Evolutionary conservation across 345 rosid species (phyloP), one percentile per base, ranked within the genome.

Genomic region (Eucalyptus regnans): DNA sequence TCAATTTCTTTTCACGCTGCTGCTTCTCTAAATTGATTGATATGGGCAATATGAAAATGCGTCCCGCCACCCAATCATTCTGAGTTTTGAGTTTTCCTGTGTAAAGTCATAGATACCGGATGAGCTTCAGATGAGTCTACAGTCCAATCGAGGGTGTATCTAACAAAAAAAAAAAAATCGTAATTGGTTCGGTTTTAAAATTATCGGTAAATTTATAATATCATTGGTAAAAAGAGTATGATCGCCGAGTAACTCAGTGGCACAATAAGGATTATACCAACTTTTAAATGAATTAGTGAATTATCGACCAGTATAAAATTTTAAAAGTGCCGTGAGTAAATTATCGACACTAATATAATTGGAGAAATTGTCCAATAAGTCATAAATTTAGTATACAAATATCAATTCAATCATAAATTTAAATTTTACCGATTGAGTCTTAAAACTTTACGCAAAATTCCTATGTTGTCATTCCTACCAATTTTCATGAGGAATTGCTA

Each of bases 301-400:
- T 23, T 25, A 56, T 23, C 6, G 0, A 56, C 62, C 0, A 0
- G 0, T 56, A 56, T 56, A 56, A 56, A 56, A 0, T 56, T 66
- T 66, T n/a, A 17, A 3, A 8, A 66, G 43, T 66, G 41, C 9
- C 3, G 0, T 31, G 0, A 31, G 41, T 66, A 66, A 66, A 66
- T 66, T 66, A 31, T 33, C 11, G 1, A 33, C 25, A 33, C 4
- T 71, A 33, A 71, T 33, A 33, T 33, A 71, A 68, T 12, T 27
- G 15, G 68, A 60, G 33, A 60, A 60, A 60, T 60, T 60, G 0
- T 60, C 15, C 4, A 60, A 0, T 27, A 6, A 27, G 7, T 60
- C 33, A 4, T 27, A 60, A 27, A 5, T 13, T 27, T 12, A 60
- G 12, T 27, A 1, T 60, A 27, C 0, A 4, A 29, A 11, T 23